phyloP scores from a whole-genome alignment of 2,329 filamentous ascomycete species.

The Cladorrhinum sp. region DNA sequence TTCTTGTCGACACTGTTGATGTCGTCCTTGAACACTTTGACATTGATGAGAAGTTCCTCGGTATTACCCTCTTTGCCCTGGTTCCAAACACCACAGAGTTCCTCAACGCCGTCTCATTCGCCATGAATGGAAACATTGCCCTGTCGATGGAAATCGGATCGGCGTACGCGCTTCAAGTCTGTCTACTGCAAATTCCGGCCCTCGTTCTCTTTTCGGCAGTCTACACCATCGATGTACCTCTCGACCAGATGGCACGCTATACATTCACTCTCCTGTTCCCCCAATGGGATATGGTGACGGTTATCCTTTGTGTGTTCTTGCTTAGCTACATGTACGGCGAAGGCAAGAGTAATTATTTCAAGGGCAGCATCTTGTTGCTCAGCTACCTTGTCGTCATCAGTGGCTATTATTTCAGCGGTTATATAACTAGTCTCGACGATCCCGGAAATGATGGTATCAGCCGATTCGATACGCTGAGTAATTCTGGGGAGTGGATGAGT shows the following conservation, averaged over 20 bases:
- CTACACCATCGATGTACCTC: slow-evolving; percentile 43
- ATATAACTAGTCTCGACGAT: slow-evolving; percentile 39
- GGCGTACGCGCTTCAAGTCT: slow-evolving; percentile 94
- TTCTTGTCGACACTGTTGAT: slow-evolving; percentile 94
- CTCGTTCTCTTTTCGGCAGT: slow-evolving; percentile 87
- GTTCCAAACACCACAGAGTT: slow-evolving; percentile 99
- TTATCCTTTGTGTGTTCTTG: slow-evolving; percentile 92
- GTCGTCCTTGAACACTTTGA: slow-evolving; percentile 87
- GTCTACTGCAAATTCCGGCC: slow-evolving; percentile 88
- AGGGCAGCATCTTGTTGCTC: slow-evolving; percentile 89
- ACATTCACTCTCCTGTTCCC: slow-evolving; percentile 90
- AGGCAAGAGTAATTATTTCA: slow-evolving; percentile 99
- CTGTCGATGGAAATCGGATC: slow-evolving; percentile 99
- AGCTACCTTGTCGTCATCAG: slow-evolving; percentile 90
- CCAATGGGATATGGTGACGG: slow-evolving; percentile 98
- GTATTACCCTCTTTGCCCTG: slow-evolving; percentile 92
- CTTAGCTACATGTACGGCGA: slow-evolving; percentile 97
- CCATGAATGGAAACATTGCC: slow-evolving; percentile 99
- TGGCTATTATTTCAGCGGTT: slow-evolving; percentile 83
- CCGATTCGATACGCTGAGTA: slow-evolving; percentile 54
- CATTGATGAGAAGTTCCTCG: slow-evolving; percentile 95
- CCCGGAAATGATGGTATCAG: slow-evolving; percentile 36
- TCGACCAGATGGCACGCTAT: slow-evolving; percentile 50
- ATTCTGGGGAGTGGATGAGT: slow-evolving; percentile 47
- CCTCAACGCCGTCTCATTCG: slow-evolving; percentile 96